phyloP scores from a whole-genome alignment of 495 filamentous ascomycete genomes.

The Hapsidospora chrysogenum region DNA sequence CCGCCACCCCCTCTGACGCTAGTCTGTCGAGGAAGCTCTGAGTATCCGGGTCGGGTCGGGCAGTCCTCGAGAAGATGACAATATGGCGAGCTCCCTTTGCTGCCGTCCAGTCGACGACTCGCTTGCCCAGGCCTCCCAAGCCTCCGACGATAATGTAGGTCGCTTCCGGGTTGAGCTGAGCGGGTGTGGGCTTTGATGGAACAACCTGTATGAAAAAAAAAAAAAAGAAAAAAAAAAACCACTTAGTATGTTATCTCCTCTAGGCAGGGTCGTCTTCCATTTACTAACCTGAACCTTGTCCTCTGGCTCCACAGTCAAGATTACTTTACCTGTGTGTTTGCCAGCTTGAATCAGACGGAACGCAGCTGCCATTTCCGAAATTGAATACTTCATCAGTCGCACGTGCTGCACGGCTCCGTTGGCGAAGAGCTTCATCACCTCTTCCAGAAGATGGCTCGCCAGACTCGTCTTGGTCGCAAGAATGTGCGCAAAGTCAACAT shows the following conservation, averaged over 20 bases:
- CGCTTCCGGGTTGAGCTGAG: slow-evolving; percentile 24
- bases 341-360: slow-evolving; percentile 31
- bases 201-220: no score
- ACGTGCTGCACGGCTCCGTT: slow-evolving; percentile 18
- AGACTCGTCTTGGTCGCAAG: slow-evolving; percentile 20
- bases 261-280: no score
- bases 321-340: slow-evolving; percentile 11
- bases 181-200: neutral
- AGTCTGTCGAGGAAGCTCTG: slow-evolving; percentile 20
- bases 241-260: no score
- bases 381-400: slow-evolving; percentile 5
- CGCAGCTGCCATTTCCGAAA: slow-evolving; percentile 23
- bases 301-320: slow-evolving; percentile 18
- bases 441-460: slow-evolving; percentile 18
- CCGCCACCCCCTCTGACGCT: slow-evolving; percentile 15
- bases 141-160: slow-evolving; percentile 48
- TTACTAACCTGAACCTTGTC: slow-evolving; percentile 4
- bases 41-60: slow-evolving; percentile 17
- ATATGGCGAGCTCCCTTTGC: slow-evolving; percentile 40
- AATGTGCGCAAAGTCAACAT: slow-evolving; percentile 26
- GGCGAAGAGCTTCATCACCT: slow-evolving; percentile 22
- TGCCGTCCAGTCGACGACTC: slow-evolving; percentile 43
- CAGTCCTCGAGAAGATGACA: slow-evolving; percentile 42
- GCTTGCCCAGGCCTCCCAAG: slow-evolving; percentile 44
- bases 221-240: no score